A percentile compares a stretch with the other conserved stretches of the same genome.
phyloP scores from a whole-genome alignment of 75 land plant species.

The Selaginella moellendorffii region DNA sequence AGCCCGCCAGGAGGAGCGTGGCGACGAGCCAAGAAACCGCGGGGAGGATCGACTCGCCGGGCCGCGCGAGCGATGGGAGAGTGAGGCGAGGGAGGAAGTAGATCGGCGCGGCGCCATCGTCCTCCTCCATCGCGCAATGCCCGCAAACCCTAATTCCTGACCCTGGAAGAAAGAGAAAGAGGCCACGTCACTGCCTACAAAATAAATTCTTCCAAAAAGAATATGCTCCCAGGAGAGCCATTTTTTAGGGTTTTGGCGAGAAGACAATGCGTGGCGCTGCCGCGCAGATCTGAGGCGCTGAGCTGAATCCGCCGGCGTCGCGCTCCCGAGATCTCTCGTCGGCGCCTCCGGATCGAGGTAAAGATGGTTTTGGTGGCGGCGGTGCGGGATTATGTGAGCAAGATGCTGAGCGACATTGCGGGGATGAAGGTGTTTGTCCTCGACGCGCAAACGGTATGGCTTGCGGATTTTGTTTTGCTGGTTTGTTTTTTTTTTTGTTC shows the following conservation, averaged over 20 bases:
- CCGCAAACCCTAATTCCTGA: no score
- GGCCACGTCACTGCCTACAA: no score
- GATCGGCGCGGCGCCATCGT: no score
- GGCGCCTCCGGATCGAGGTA: no score
- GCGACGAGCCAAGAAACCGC: not conserved
- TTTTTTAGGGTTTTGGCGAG: not conserved
- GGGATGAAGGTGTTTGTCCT: slow-evolving; percentile 97
- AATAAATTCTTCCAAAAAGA: no score
- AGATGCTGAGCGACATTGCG: slow-evolving; percentile 87
- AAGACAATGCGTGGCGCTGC: not conserved
- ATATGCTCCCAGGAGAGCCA: not conserved
- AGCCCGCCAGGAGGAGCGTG: not conserved
- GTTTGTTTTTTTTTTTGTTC: not conserved
- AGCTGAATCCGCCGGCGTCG: no score
- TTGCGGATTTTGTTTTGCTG: not conserved
- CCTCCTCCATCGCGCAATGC: no score
- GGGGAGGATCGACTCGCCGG: no score
- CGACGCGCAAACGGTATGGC: slow-evolving; percentile 73
- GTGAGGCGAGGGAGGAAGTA: no score
- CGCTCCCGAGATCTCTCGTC: no score
- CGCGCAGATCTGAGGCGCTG: not conserved
- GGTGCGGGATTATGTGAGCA: slow-evolving; percentile 62
- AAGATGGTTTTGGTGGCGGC: slow-evolving; percentile 71
- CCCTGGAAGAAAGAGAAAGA: no score
- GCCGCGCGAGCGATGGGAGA: no score